Evolutionary conservation across 352 stramenopile genomes (phyloP).

Genomic region (Stephanocyclus meneghinianus): DNA sequence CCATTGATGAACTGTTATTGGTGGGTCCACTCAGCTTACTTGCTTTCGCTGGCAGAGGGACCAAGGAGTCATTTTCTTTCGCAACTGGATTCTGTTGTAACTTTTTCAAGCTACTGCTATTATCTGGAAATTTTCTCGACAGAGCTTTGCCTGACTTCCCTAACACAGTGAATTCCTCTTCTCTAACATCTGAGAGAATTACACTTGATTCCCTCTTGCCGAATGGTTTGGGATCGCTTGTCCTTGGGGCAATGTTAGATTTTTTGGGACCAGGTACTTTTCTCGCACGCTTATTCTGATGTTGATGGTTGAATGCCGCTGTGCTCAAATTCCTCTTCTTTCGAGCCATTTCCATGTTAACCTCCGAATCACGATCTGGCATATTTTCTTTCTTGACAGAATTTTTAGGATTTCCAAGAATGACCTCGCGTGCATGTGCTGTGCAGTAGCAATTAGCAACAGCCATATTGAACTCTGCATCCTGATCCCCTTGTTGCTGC

Average conservation of each 20-base stretch:
- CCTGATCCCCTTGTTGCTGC: constrained; percentile 6
- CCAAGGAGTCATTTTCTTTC: background rate
- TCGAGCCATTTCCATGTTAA: background rate
- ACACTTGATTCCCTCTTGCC: constrained; percentile 3
- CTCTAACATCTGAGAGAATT: background rate
- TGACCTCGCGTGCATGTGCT: constrained; percentile 37
- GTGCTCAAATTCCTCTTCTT: constrained; percentile 1
- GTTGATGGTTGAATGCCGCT: background rate
- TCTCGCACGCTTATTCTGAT: background rate
- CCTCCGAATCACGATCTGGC: background rate
- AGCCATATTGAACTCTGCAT: background rate
- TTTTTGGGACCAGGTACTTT: background rate
- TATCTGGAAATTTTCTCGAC: background rate
- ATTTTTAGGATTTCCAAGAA: constrained; percentile 41
- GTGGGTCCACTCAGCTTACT: background rate
- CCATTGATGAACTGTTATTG: no score
- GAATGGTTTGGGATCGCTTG: background rate
- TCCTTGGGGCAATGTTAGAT: background rate
- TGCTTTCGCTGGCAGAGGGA: background rate
- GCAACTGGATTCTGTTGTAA: background rate
- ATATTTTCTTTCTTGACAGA: background rate
- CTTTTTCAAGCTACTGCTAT: no score
- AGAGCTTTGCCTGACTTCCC: constrained; percentile 5
- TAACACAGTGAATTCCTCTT: constrained; percentile 2
- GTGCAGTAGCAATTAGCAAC: constrained; percentile 41